Evolutionary conservation across 345 rosid genomes (phyloP), one percentile per base, ranked within the genome.

Genomic region (Mallotus nudiflorus): DNA sequence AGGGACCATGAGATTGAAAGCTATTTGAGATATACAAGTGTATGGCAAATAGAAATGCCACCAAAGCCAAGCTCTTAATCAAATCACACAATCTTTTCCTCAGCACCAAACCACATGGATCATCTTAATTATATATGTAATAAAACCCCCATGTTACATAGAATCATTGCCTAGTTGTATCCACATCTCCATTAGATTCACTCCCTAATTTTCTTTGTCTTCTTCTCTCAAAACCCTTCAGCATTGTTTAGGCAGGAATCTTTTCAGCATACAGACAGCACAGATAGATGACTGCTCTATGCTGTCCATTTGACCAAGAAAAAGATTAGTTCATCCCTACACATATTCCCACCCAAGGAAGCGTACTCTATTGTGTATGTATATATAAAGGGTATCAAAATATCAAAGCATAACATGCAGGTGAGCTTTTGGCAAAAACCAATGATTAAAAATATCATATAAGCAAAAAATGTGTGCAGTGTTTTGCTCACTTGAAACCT

Each of bases 301-400:
- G 76, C 81, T 81, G 80, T 73, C 83, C 81, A 68, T 77, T 91
- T 87, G 88, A 85, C 90, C 87, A 75, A 77, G 58, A 67, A 22
- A n/a, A n/a, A n/a, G n/a, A n/a, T n/a, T n/a, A n/a, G n/a, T n/a
- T n/a, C n/a, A n/a, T n/a, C n/a, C n/a, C n/a, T n/a, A n/a, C n/a
- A n/a, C n/a, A n/a, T n/a, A n/a, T n/a, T n/a, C n/a, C n/a, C n/a
- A n/a, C n/a, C n/a, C n/a, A n/a, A 31, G 13, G 35, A 55, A 53
- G 1, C 50, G 29, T 5, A 16, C 16, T 19, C 55, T 45, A 33
- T 12, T 33, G 33, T 31, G n/a, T n/a, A n/a, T n/a, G n/a, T 59
- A 59, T 59, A 33, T 59, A 59, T 59, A 35, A 25, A 45, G 37
- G 15, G 51, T 59, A 39, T 50, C 27, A 60, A 54, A 39, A 70